Conservation (phyloP, 768 basidiomycete genomes). For the Botryobasidium botryosum region DNA sequence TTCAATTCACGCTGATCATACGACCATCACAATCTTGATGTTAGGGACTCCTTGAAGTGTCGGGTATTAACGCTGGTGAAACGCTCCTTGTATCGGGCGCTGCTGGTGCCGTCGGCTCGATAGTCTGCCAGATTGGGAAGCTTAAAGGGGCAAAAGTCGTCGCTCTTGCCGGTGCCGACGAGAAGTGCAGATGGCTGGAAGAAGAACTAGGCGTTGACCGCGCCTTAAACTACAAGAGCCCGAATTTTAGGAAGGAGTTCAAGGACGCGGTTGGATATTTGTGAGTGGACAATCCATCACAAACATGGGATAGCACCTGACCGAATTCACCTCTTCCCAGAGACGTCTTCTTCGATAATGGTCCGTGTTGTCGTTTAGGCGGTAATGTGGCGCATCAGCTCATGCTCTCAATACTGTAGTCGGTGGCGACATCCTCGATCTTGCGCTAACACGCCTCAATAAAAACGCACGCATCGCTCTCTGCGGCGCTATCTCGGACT, state of each 20-base stretch:
- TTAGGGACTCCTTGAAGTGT: constrained; percentile 71
- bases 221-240: constrained; percentile 76
- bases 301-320: too few relatives aligned
- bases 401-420: too few relatives aligned
- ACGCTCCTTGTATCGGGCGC: constrained; percentile 78
- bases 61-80: constrained; percentile 66
- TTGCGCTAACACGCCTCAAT: constrained; percentile 58
- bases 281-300: constrained; percentile 3
- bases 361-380: too few relatives aligned
- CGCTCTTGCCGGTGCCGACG: constrained; percentile 68
- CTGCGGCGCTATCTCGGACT: constrained; percentile 79
- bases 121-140: constrained; percentile 75
- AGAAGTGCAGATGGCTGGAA: constrained; percentile 78
- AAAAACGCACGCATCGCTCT: constrained; percentile 59
- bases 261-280: constrained; percentile 51
- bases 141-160: constrained; percentile 56
- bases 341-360: too few relatives aligned
- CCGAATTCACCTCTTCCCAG: too few relatives aligned
- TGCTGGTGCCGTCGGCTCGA: constrained; percentile 75
- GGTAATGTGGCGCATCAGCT: too few relatives aligned
- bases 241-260: constrained; percentile 53
- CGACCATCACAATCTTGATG: too few relatives aligned
- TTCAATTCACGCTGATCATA: too few relatives aligned
- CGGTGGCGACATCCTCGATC: too few relatives aligned
- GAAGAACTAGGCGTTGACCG: constrained; percentile 68